Conservation (phyloP, 2,329 filamentous ascomycete genomes). For the Fusarium fracticaudum region DNA sequence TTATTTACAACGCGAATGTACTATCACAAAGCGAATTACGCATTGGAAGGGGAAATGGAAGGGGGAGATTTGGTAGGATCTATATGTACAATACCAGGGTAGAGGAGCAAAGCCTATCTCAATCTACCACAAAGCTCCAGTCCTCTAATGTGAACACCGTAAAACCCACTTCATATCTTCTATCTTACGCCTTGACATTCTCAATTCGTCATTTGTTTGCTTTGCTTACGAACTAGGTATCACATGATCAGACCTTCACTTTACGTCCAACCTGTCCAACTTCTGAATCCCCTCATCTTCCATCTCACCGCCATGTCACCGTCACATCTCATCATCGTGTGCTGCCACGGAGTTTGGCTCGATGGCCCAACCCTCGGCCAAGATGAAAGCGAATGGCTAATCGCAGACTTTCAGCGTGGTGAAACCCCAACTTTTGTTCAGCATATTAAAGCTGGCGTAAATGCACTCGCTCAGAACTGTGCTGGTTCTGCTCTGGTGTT, state of each 20-base stretch:
- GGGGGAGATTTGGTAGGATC: slow-evolving; percentile 7
- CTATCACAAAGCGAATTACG: slow-evolving; percentile 27
- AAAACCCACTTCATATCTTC: neutral
- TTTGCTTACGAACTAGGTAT: slow-evolving; percentile 9
- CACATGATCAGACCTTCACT: slow-evolving; percentile 43
- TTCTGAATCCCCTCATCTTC: slow-evolving; percentile 21
- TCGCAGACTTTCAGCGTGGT: slow-evolving; percentile 79
- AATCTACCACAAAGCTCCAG: slow-evolving; percentile 1
- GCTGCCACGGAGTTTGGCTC: slow-evolving; percentile 83
- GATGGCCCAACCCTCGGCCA: slow-evolving; percentile 63
- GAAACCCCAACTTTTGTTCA: slow-evolving; percentile 83
- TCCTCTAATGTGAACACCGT: neutral
- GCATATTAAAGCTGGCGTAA: slow-evolving; percentile 75
- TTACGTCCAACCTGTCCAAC: neutral
- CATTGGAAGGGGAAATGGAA: slow-evolving; percentile 8
- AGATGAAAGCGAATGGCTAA: slow-evolving; percentile 73
- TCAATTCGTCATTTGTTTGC: neutral
- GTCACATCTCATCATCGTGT: slow-evolving; percentile 77
- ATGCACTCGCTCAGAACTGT: slow-evolving; percentile 56
- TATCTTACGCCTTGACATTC: neutral
- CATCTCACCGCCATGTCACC: slow-evolving; percentile 38
- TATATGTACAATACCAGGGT: slow-evolving; percentile 28
- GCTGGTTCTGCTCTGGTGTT: slow-evolving; percentile 68
- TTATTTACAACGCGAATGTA: slow-evolving; percentile 24
- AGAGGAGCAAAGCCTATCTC: slow-evolving; percentile 7